Base-by-base conservation (phyloP, 2,329 filamentous ascomycete species). In the Sporothrix protearum region DNA sequence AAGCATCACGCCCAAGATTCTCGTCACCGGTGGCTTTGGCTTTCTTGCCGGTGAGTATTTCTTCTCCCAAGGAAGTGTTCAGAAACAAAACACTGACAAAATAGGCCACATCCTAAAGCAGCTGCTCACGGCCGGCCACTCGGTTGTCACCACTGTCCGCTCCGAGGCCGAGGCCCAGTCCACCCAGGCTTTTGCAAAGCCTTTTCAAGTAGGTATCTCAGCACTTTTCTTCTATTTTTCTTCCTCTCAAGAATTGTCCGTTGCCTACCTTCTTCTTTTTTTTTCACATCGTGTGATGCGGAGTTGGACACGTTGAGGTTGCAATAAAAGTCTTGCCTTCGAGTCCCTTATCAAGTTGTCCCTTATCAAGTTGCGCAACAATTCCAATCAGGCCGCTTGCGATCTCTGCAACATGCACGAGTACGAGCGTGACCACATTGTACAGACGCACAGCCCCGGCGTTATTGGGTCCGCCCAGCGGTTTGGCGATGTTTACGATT, bases 401-500 rank as follows among this genome's bases (percentile, higher is more conserved):
- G 88, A 90, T 75, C 80, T 90, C 16, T 89, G 89, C 80, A 88
- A 88, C 75, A 88, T 89, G 75, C 86, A 89, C 76, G 82, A 87
- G 70, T 83, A 89, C 1, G 90, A 92, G 78, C 22, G 68, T 28
- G 81, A 78, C 39, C 76, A 84, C 5, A 86, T 81, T 76, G 89
- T 85, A 79, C 51, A 90, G 91, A 76, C 49, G 88, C 68, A 85
- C 82, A 30, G 51, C 2, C 51, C 51, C 4, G 51, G 51, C 30
- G 51, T 55, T 14, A 16, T 55, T 55, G 51, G 51, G 4, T 55
- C 30, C 30, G 22, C 12, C 9, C 51, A 55, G 51, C 87, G 91
- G 19, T 89, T 92, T 74, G 76, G 85, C 49, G 87, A 92, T 91
- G 1, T 91, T 93, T 76, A 91, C 88, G 12, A 85, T 92, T 71